Evolutionary conservation across 2,329 filamentous ascomycete genomes (phyloP).

Genomic region (Akanthomyces dipterigenus): DNA sequence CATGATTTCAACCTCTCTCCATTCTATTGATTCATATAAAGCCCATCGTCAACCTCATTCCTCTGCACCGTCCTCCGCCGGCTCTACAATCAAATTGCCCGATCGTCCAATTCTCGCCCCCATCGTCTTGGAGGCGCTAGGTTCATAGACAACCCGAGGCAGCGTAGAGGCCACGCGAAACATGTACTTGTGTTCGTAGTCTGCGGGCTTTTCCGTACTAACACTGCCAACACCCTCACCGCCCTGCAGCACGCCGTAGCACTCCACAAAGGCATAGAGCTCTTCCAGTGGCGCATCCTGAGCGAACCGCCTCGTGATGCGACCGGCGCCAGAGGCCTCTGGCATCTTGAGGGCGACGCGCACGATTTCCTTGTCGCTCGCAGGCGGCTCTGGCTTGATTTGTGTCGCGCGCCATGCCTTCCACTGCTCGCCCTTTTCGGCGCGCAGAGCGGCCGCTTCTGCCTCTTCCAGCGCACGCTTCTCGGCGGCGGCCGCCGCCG

Average conservation of each 20-base stretch:
- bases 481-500: slow-evolving; percentile 60
- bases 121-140: slow-evolving; percentile 60
- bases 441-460: slow-evolving; percentile 49
- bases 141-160: slow-evolving; percentile 73
- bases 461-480: slow-evolving; percentile 54
- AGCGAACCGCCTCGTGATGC: slow-evolving; percentile 70
- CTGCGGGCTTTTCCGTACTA: slow-evolving; percentile 47
- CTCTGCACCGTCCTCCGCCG: slow-evolving; percentile 30
- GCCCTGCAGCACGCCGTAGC: slow-evolving; percentile 59
- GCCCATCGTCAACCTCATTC: slow-evolving; percentile 22
- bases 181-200: slow-evolving; percentile 73
- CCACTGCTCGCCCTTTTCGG: slow-evolving; percentile 58
- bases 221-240: slow-evolving; percentile 24
- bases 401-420: slow-evolving; percentile 66
- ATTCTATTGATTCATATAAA: neutral
- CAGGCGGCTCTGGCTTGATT: slow-evolving; percentile 61
- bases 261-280: slow-evolving; percentile 93
- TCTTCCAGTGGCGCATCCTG: slow-evolving; percentile 71
- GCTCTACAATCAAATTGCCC: slow-evolving; percentile 85
- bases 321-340: slow-evolving; percentile 53
- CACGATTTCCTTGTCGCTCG: slow-evolving; percentile 59
- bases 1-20: too few species aligned
- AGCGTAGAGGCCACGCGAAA: slow-evolving; percentile 82
- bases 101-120: slow-evolving; percentile 70
- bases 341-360: slow-evolving; percentile 64